Conservation (phyloP, 2,329 filamentous ascomycete species). For the Dactylellina cionopaga region DNA sequence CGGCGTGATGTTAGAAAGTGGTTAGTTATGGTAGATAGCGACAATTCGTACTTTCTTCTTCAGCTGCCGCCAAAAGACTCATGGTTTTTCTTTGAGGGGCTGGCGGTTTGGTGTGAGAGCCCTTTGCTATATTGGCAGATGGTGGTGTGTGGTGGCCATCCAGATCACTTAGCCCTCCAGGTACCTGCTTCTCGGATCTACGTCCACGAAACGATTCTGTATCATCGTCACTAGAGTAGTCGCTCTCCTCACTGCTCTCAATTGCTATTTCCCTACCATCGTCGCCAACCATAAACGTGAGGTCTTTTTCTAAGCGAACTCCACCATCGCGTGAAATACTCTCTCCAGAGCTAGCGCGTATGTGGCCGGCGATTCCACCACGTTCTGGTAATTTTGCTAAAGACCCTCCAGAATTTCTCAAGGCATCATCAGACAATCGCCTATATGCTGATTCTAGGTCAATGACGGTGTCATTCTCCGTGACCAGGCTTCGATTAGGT, state of each 20-base stretch:
- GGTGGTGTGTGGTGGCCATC: background rate
- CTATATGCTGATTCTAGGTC: slow-evolving; percentile 77
- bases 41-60: slow-evolving; percentile 75
- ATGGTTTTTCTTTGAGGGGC: slow-evolving; percentile 64
- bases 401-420: slow-evolving; percentile 72
- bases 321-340: slow-evolving; percentile 64
- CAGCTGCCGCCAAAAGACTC: slow-evolving; percentile 76
- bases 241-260: slow-evolving; percentile 73
- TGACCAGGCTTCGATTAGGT: slow-evolving; percentile 63
- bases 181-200: slow-evolving; percentile 28
- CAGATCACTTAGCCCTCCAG: background rate
- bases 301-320: slow-evolving; percentile 74
- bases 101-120: background rate
- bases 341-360: slow-evolving; percentile 59
- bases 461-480: slow-evolving; percentile 71
- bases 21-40: slow-evolving; percentile 1
- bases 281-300: slow-evolving; percentile 73
- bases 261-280: slow-evolving; percentile 65
- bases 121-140: background rate
- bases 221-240: slow-evolving; percentile 61
- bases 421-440: slow-evolving; percentile 75
- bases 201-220: slow-evolving; percentile 48
- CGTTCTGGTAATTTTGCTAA: slow-evolving; percentile 71
- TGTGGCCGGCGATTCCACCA: slow-evolving; percentile 63
- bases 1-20: slow-evolving; percentile 25